phyloP scores from a whole-genome alignment of 306 rosid species.

The Boehmeria nivea region DNA sequence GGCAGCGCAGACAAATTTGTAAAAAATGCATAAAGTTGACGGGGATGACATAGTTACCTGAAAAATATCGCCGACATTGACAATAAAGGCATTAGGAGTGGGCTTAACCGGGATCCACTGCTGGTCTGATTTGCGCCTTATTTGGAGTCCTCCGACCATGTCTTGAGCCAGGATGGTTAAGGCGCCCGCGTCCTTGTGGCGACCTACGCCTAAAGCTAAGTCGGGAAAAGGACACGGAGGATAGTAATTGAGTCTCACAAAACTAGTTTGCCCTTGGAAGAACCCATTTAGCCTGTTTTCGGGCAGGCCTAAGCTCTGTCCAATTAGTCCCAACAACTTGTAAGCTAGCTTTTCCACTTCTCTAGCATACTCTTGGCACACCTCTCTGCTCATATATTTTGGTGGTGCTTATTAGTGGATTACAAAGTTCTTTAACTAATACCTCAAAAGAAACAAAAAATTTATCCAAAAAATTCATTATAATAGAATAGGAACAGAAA shows the following conservation, averaged over 20 bases:
- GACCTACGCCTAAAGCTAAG: constrained; percentile 81
- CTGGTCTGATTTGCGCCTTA: constrained; percentile 50
- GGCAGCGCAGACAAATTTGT: background rate
- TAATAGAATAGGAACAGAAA: too few species aligned
- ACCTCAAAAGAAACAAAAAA: too few species aligned
- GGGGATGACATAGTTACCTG: constrained; percentile 42
- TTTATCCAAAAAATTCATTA: too few species aligned
- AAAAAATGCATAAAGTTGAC: background rate
- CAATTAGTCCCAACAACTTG: constrained; percentile 52
- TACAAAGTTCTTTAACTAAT: too few species aligned
- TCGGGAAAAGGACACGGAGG: constrained; percentile 72
- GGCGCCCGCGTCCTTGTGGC: constrained; percentile 71
- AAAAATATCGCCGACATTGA: constrained; percentile 65
- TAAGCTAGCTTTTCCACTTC: constrained; percentile 60
- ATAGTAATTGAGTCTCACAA: constrained; percentile 55
- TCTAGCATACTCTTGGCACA: constrained; percentile 45
- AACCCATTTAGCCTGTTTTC: constrained; percentile 35
- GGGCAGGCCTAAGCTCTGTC: constrained; percentile 48
- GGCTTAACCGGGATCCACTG: constrained; percentile 73
- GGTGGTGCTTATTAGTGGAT: too few species aligned
- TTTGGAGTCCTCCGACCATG: constrained; percentile 66
- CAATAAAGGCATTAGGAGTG: constrained; percentile 46
- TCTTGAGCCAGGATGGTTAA: constrained; percentile 74
- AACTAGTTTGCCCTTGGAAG: constrained; percentile 54
- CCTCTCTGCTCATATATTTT: constrained; percentile 40